These are phyloP conservation scores for Aspergillus costaricaensis DNA, from an alignment of 2,329 filamentous ascomycete genomes.

Conservation along the genomic window DNA sequence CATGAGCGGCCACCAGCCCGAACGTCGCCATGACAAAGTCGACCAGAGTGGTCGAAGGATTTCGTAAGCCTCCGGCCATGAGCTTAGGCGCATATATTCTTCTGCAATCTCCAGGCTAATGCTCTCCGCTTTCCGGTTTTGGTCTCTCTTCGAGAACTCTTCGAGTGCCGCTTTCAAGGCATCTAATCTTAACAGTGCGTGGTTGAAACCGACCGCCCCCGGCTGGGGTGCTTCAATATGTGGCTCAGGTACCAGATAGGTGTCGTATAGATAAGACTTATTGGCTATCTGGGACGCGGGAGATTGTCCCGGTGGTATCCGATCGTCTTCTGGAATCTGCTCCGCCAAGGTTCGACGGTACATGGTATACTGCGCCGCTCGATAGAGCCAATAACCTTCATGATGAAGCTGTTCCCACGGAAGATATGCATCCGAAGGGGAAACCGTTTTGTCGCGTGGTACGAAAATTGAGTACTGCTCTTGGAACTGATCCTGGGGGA, in stretches of 20 bases:
- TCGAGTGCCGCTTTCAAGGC: slow-evolving; percentile 51
- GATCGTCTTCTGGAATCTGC: slow-evolving; percentile 62
- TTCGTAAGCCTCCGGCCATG: slow-evolving; percentile 54
- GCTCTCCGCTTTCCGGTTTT: slow-evolving; percentile 57
- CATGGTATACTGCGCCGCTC: slow-evolving; percentile 55
- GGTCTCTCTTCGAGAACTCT: slow-evolving; percentile 56
- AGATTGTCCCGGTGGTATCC: slow-evolving; percentile 56
- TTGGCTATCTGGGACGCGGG: slow-evolving; percentile 57
- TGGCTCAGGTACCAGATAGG: slow-evolving; percentile 61
- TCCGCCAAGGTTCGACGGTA: slow-evolving; percentile 53
- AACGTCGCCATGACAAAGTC: slow-evolving; percentile 58
- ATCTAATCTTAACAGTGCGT: slow-evolving; percentile 53
- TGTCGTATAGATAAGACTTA: slow-evolving; percentile 59
- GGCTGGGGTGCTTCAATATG: slow-evolving; percentile 55
- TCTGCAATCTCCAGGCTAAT: slow-evolving; percentile 58
- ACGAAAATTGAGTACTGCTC: slow-evolving; percentile 45
- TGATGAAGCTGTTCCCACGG: slow-evolving; percentile 64
- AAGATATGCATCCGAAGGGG: slow-evolving; percentile 51
- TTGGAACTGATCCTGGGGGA: slow-evolving; percentile 24
- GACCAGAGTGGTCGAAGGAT: slow-evolving; percentile 58
- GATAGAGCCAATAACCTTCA: slow-evolving; percentile 62
- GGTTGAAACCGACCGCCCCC: slow-evolving; percentile 50
- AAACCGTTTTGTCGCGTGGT: slow-evolving; percentile 54
- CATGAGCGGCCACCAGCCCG: slow-evolving; percentile 62
- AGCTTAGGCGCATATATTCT: slow-evolving; percentile 53